Evolutionary conservation across 192 early-diverging fungal genomes (phyloP).

Genomic region (Coemansia sp.): DNA sequence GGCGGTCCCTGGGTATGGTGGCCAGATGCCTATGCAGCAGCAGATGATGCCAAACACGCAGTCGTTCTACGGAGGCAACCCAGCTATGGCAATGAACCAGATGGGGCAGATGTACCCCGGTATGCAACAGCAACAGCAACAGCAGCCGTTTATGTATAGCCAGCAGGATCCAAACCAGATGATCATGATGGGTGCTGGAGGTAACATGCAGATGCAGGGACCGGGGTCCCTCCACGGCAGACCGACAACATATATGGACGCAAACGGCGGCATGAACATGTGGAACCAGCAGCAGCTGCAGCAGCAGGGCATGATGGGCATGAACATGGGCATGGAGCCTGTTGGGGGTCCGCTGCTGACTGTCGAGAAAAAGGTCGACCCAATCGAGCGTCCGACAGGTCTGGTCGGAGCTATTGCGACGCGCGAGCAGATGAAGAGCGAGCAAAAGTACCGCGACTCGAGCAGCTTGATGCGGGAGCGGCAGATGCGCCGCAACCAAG

Average conservation of each 20-base stretch:
- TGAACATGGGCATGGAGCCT: constrained; percentile 39
- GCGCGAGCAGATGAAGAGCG: constrained; percentile 56
- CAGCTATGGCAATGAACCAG: constrained; percentile 5
- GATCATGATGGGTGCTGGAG: constrained; percentile 31
- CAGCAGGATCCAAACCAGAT: constrained; percentile 30
- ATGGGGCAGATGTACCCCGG: constrained; percentile 44
- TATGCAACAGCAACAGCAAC: constrained; percentile 17
- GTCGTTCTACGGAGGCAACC: constrained; percentile 43
- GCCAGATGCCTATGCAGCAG: constrained; percentile 22
- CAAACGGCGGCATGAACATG: constrained; percentile 22
- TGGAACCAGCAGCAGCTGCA: constrained; percentile 52
- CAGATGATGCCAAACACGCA: constrained; percentile 34
- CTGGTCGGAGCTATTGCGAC: constrained; percentile 58
- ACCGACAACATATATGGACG: constrained; percentile 48
- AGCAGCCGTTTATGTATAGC: constrained; percentile 37
- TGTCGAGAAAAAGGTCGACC: constrained; percentile 53
- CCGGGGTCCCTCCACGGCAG: constrained; percentile 26
- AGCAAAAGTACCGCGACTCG: constrained; percentile 58
- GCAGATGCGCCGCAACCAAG: constrained; percentile 57
- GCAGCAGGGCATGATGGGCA: constrained; percentile 25
- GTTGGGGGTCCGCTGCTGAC: constrained; percentile 52
- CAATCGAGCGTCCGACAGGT: constrained; percentile 48
- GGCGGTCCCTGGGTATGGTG: constrained; percentile 20
- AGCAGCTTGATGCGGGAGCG: constrained; percentile 56
- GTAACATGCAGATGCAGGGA: constrained; percentile 45